Conservation (phyloP, 768 basidiomycete species). For the Podaxis rugospora region DNA sequence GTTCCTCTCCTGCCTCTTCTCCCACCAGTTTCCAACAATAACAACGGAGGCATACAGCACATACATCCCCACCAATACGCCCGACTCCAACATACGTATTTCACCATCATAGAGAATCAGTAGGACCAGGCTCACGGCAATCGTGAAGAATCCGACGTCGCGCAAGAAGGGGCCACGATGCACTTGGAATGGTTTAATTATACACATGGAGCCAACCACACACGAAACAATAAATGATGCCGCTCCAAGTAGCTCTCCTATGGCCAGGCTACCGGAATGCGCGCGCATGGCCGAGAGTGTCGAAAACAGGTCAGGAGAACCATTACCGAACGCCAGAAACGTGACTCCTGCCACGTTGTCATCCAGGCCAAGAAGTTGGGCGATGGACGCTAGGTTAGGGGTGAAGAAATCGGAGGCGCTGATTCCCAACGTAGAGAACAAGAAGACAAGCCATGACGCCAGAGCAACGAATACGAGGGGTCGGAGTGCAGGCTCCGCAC, state of each 20-base stretch:
- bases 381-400: conserved; percentile 89
- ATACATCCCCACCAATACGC: conserved; percentile 68
- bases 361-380: conserved; percentile 78
- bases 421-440: conserved; percentile 95
- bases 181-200: conserved; percentile 93
- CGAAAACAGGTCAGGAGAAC: conserved; percentile 93
- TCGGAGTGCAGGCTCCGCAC: conserved; percentile 48
- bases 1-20: conserved; percentile 45
- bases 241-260: conserved; percentile 94
- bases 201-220: conserved; percentile 96
- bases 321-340: conserved; percentile 95
- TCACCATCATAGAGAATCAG: conserved; percentile 72
- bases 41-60: conserved; percentile 73
- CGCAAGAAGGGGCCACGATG: conserved; percentile 78
- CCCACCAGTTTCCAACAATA: conserved; percentile 74
- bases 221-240: conserved; percentile 95
- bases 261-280: conserved; percentile 82
- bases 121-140: conserved; percentile 74
- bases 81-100: conserved; percentile 72
- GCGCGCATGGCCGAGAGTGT: conserved; percentile 92
- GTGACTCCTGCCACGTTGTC: conserved; percentile 97
- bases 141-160: conserved; percentile 93
- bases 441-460: conserved; percentile 78
- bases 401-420: conserved; percentile 97
- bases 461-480: conserved; percentile 61